Percentiles rank a stretch among this genome's conserved stretches.
Evolutionary conservation across 169 alveolate species (phyloP).

Genomic region (Plasmodium gaboni): DNA sequence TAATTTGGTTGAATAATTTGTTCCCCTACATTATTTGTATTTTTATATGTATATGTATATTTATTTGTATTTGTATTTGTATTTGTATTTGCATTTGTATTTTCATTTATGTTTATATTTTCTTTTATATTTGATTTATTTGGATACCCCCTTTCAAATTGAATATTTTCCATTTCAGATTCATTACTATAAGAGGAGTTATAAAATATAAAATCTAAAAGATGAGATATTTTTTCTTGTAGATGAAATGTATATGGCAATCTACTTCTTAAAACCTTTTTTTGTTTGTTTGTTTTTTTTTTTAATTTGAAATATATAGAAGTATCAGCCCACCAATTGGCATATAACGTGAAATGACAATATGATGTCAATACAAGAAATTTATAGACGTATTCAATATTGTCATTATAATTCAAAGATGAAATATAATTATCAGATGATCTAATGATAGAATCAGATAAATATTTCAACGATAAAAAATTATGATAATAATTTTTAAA

Average conservation of each 20-base stretch:
- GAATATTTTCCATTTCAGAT: no score
- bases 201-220: slow-evolving; percentile 11
- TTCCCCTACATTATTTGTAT: background rate
- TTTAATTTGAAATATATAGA: slow-evolving; percentile 17
- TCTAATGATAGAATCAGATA: slow-evolving; percentile 17
- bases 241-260: slow-evolving; percentile 40
- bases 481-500: slow-evolving; percentile 9
- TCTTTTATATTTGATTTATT: no score
- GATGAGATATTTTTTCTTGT: slow-evolving; percentile 32
- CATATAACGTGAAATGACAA: slow-evolving; percentile 34
- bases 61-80: no score
- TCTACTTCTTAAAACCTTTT: slow-evolving; percentile 21
- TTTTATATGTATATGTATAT: no score
- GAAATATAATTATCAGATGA: slow-evolving; percentile 42
- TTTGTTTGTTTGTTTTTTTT: slow-evolving; percentile 19
- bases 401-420: background rate
- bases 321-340: slow-evolving; percentile 72
- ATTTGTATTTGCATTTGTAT: no score
- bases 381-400: slow-evolving; percentile 6
- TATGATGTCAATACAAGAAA: slow-evolving; percentile 26
- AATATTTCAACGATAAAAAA: slow-evolving; percentile 22
- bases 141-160: no score
- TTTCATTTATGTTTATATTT: no score
- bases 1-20: background rate
- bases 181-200: background rate